Conservation (phyloP, 192 early-diverging fungal genomes). For the Coemansia sp. region DNA sequence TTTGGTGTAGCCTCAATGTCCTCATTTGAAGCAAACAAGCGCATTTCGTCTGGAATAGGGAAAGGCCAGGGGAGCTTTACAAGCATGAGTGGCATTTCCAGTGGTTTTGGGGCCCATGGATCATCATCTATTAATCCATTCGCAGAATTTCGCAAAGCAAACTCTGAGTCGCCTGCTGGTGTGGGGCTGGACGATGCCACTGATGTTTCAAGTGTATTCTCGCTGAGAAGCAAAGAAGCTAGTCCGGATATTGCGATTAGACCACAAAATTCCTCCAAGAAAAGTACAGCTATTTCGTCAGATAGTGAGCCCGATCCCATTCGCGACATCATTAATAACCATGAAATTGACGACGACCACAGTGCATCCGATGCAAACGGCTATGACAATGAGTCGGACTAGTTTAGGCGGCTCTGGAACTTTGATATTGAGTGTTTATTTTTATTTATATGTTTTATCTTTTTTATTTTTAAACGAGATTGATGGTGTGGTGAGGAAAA, state of each 20-base stretch:
- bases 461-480: background rate
- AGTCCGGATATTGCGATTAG: background rate
- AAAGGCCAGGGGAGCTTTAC: slow-evolving; percentile 5
- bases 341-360: slow-evolving; percentile 1
- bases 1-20: slow-evolving; percentile 49
- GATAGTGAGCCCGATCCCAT: slow-evolving; percentile 2
- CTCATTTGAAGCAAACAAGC: slow-evolving; percentile 16
- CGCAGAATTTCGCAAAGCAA: slow-evolving; percentile 1
- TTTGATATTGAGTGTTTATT: background rate
- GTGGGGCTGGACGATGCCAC: background rate
- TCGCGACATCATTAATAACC: slow-evolving; percentile 11
- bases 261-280: background rate
- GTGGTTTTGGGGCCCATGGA: slow-evolving; percentile 23
- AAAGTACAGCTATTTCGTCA: background rate
- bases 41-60: background rate
- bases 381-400: slow-evolving; percentile 18
- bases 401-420: background rate
- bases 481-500: background rate
- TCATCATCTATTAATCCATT: slow-evolving; percentile 9
- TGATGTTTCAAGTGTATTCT: background rate
- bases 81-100: slow-evolving; percentile 14
- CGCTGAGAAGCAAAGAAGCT: background rate
- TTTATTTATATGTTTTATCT: background rate
- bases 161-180: slow-evolving; percentile 4
- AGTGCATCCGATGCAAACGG: background rate